Percentiles rank a stretch among this genome's conserved stretches.
These are phyloP conservation scores for Aspergillus vadensis DNA, from an alignment of 2,329 filamentous ascomycete genomes.

Conservation along the genomic window DNA sequence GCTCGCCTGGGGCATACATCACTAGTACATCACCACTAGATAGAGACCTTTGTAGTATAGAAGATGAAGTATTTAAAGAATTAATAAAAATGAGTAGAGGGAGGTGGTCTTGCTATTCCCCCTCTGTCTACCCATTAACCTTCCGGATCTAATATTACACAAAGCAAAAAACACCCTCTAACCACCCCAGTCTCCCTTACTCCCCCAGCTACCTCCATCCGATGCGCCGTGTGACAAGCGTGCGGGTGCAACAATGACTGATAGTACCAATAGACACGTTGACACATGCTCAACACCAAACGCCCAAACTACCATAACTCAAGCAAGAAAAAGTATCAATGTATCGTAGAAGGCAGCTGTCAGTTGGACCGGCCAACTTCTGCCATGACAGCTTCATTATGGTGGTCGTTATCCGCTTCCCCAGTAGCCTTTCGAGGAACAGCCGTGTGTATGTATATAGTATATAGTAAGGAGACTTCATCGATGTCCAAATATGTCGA, in stretches of 20 bases:
- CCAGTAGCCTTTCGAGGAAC: neutral
- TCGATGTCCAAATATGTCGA: conserved; percentile 57
- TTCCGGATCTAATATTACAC: neutral
- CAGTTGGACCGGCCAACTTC: conserved; percentile 19
- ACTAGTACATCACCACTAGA: no score
- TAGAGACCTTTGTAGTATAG: no score
- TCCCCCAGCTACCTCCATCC: neutral
- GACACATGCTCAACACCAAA: conserved; percentile 11
- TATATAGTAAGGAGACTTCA: conserved; percentile 30
- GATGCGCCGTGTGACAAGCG: neutral
- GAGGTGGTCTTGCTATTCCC: no score
- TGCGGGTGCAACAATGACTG: neutral
- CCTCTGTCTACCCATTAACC: neutral
- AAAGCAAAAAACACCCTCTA: neutral
- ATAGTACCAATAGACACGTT: neutral
- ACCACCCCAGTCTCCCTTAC: neutral
- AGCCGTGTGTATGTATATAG: conserved; percentile 2
- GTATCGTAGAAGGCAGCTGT: conserved; percentile 5
- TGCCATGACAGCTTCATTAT: conserved; percentile 4
- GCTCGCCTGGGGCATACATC: no score
- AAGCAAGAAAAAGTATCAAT: neutral
- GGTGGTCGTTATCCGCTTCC: conserved; percentile 1
- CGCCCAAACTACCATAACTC: neutral
- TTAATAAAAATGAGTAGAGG: neutral
- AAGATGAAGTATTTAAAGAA: no score